Base-by-base conservation (phyloP, 208 protist species). In the Leishmania guyanensis region DNA sequence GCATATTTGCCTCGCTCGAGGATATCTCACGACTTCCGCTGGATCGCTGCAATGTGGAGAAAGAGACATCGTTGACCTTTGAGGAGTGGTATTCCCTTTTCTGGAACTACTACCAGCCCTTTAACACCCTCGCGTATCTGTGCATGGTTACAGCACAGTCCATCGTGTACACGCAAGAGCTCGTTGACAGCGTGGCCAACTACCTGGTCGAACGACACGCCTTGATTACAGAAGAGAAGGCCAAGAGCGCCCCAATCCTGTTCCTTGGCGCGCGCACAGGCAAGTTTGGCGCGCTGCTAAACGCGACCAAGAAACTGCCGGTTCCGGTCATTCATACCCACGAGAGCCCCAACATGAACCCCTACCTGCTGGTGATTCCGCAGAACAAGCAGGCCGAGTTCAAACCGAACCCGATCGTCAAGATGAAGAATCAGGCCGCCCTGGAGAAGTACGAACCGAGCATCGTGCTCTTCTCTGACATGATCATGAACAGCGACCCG, bases 31-130 rank as follows among this genome's bases (percentile, higher is more conserved):
- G 94, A 6, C 86, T 96, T 65, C 92, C 94, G 46, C 88, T 97
- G 6, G 92, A 95, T 74, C 85, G 88, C 51, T 95, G 91, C 84
- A 90, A 94, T 79, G 78, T 78, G 29, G 90, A 94, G 51, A 89
- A 88, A 62, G 86, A 93, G 83, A 79, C 89, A 0, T 36, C 84
- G 64, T 64, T 97, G 76, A 92, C 69, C 71, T 97, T 96, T 81
- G 90, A 95, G 77, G 92, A 97, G 84, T 97, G 92, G 91, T 96
- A 94, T 79, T 90, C 81, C n/a, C 91, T 97, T 65, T 95, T 97
- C 66, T 96, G 92, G 92, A 97, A 97, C 82, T 97, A 97, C 84
- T 93, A 93, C 80, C 89, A 92, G 65, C 92, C 94, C 8, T 94
- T 96, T 81, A 94, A 90, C 83, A 73, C 89, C 22, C 75, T 95